Conservation (phyloP, 441 rosid genomes). For the Hura crepitans region DNA sequence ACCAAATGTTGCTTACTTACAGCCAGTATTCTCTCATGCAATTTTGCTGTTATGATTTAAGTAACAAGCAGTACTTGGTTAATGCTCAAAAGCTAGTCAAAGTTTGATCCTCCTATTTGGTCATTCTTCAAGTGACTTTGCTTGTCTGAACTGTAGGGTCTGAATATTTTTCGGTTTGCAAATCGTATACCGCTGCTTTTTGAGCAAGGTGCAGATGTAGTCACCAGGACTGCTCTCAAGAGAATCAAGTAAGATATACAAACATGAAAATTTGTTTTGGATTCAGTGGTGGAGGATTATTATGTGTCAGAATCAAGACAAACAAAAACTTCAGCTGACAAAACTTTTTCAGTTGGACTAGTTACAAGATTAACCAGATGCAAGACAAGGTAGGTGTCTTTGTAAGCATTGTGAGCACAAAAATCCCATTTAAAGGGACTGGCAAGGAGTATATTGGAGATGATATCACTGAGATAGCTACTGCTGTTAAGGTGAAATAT, state of each 20-base stretch:
- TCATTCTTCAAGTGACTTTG: slow-evolving; percentile 4
- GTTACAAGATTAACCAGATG: slow-evolving; percentile 87
- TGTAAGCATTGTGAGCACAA: slow-evolving; percentile 93
- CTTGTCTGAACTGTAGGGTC: slow-evolving; percentile 47
- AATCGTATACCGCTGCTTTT: slow-evolving; percentile 95
- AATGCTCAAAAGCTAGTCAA: background rate
- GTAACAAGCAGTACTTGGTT: background rate
- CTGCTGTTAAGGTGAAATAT: slow-evolving; percentile 77
- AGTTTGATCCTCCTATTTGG: background rate
- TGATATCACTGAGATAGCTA: slow-evolving; percentile 87
- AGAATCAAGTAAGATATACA: slow-evolving; percentile 75
- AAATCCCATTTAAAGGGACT: slow-evolving; percentile 95
- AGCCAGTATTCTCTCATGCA: background rate
- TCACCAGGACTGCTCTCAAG: slow-evolving; percentile 84
- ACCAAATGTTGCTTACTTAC: background rate
- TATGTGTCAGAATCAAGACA: background rate
- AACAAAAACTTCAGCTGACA: slow-evolving; percentile 4
- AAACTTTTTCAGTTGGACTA: slow-evolving; percentile 64
- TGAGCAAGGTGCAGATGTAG: slow-evolving; percentile 99
- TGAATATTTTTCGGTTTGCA: slow-evolving; percentile 92
- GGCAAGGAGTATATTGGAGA: slow-evolving; percentile 99
- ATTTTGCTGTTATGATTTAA: background rate
- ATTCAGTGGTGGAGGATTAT: slow-evolving; percentile 2
- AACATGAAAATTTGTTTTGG: slow-evolving; percentile 7
- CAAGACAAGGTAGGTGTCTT: slow-evolving; percentile 94